phyloP scores from a whole-genome alignment of 129 eudicot species.

The Artemisia argyi region DNA sequence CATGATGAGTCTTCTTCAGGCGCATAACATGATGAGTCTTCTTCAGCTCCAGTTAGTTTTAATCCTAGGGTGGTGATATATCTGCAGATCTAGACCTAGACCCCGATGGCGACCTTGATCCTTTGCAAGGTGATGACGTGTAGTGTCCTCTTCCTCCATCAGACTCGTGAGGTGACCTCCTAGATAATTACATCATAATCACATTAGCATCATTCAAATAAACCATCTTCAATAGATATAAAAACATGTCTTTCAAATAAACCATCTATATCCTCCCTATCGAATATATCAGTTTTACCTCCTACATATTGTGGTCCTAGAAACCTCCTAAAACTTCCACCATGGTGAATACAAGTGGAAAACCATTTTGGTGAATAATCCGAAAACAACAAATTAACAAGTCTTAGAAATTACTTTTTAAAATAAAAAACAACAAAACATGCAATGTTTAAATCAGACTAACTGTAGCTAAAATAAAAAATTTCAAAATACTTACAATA shows the following conservation, averaged over 20 bases:
- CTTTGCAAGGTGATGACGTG: conserved; percentile 35
- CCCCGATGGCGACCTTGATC: conserved; percentile 53
- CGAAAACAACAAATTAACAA: too few relatives aligned
- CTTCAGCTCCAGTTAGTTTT: neutral
- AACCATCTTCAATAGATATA: neutral
- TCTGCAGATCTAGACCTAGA: conserved; percentile 58
- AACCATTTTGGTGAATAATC: too few relatives aligned
- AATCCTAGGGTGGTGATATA: conserved; percentile 35
- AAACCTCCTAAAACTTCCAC: too few relatives aligned
- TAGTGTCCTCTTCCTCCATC: conserved; percentile 28
- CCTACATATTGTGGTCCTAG: too few relatives aligned
- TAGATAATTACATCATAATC: conserved; percentile 10
- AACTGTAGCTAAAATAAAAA: too few relatives aligned
- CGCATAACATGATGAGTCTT: neutral
- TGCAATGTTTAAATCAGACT: too few relatives aligned
- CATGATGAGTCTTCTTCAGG: neutral
- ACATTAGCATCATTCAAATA: neutral
- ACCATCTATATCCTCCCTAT: too few relatives aligned
- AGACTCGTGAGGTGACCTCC: conserved; percentile 21
- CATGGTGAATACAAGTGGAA: too few relatives aligned
- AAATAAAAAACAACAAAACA: too few relatives aligned
- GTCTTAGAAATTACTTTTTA: too few relatives aligned
- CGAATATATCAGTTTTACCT: too few relatives aligned
- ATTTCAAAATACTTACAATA: too few relatives aligned
- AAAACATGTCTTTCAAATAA: neutral